Evolutionary conservation across 352 stramenopile genomes (phyloP).

Genomic region (Phytophthora rubi): DNA sequence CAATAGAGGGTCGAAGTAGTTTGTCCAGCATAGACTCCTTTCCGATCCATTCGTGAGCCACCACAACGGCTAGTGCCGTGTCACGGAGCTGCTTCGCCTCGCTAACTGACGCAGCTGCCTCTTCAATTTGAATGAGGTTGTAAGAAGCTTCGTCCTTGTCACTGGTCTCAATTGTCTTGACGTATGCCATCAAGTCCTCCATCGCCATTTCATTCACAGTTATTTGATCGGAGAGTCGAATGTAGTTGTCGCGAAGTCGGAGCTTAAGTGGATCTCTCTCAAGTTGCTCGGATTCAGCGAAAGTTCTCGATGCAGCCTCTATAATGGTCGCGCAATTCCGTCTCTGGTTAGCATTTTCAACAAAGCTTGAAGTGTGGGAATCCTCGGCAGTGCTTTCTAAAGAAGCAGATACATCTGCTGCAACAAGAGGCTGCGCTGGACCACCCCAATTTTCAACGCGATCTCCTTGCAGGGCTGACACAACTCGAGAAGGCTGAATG

Average conservation of each 20-base stretch:
- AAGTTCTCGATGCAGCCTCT: neutral
- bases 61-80: neutral
- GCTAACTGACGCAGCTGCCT: neutral
- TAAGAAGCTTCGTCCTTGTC: neutral
- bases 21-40: neutral
- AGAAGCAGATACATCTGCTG: neutral
- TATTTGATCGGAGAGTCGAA: constrained; percentile 4
- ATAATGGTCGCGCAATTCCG: neutral
- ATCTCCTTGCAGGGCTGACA: neutral
- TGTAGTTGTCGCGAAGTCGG: constrained; percentile 3
- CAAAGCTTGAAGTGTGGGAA: neutral
- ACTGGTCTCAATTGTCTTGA: neutral
- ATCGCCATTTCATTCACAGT: constrained; percentile 9
- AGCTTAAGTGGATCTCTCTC: neutral
- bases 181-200: constrained; percentile 1
- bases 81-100: neutral
- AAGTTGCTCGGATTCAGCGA: neutral
- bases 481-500: neutral
- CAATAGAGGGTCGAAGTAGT: neutral
- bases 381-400: neutral
- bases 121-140: neutral
- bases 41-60: neutral
- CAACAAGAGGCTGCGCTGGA: neutral
- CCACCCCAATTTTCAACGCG: neutral
- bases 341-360: neutral